Evolutionary conservation across 2,329 filamentous ascomycete genomes (phyloP).

Genomic region (Hypoxylon sp.): DNA sequence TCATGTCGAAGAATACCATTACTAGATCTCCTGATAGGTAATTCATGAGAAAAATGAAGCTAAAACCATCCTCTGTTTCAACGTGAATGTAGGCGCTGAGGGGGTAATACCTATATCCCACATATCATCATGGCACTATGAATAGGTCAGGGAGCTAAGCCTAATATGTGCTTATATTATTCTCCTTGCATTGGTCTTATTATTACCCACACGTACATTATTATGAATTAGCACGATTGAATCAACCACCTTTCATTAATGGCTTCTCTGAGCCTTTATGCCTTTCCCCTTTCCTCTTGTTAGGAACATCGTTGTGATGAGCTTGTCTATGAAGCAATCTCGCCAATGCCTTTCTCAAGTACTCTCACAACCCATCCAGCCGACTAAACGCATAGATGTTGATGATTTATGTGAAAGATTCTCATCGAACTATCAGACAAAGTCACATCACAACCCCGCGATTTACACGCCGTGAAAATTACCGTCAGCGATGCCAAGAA

Average conservation of each 20-base stretch:
- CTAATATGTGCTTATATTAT: too few relatives aligned
- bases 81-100: background rate
- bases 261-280: too few relatives aligned
- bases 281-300: too few relatives aligned
- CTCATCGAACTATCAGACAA: background rate
- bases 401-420: background rate
- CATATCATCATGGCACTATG: too few relatives aligned
- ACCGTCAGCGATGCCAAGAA: background rate
- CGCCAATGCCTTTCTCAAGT: too few relatives aligned
- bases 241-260: too few relatives aligned
- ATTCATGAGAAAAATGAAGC: conserved; percentile 9
- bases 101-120: too few relatives aligned
- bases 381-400: background rate
- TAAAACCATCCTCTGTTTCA: background rate
- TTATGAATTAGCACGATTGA: too few relatives aligned
- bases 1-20: background rate
- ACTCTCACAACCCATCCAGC: background rate
- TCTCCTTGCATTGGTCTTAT: too few relatives aligned
- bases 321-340: background rate
- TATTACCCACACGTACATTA: too few relatives aligned
- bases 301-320: background rate
- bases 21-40: background rate
- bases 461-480: background rate
- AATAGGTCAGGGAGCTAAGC: too few relatives aligned
- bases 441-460: background rate